phyloP scores from a whole-genome alignment of 208 protist genomes.

The Acanthamoeba lenticulata region DNA sequence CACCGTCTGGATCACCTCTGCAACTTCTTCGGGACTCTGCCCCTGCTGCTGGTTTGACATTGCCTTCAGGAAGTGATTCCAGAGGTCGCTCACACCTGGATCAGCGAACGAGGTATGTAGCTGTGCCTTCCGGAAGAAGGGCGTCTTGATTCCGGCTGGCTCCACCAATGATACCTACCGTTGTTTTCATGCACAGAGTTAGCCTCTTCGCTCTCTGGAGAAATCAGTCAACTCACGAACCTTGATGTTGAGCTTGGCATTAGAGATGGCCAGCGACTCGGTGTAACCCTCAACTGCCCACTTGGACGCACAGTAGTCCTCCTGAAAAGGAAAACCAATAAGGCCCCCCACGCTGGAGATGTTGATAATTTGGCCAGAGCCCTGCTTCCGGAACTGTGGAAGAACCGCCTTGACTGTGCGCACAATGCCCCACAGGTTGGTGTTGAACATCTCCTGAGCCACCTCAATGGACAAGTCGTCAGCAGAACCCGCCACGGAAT shows the following conservation, averaged over 20 bases:
- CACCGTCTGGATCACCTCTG: constrained; percentile 6
- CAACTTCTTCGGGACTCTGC: background rate
- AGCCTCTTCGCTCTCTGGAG: no score
- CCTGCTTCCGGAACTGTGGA: constrained; percentile 13
- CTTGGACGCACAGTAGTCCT: constrained; percentile 5
- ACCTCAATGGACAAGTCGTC: background rate
- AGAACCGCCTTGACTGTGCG: constrained; percentile 44
- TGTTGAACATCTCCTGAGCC: background rate
- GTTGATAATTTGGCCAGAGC: constrained; percentile 49
- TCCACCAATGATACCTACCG: background rate
- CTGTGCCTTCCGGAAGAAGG: background rate
- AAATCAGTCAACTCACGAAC: no score
- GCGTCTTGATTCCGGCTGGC: background rate
- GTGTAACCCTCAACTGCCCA: background rate
- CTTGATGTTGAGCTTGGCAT: background rate
- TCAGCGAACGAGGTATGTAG: background rate
- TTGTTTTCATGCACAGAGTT: no score
- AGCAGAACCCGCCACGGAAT: background rate
- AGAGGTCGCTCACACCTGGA: background rate
- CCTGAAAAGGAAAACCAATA: background rate
- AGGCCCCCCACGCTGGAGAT: constrained; percentile 67
- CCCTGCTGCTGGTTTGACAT: background rate
- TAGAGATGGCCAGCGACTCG: background rate
- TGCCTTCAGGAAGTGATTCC: background rate
- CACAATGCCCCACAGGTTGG: constrained; percentile 62